Conservation (phyloP, 2,329 filamentous ascomycete genomes). For the Atkinsonella texensis region DNA sequence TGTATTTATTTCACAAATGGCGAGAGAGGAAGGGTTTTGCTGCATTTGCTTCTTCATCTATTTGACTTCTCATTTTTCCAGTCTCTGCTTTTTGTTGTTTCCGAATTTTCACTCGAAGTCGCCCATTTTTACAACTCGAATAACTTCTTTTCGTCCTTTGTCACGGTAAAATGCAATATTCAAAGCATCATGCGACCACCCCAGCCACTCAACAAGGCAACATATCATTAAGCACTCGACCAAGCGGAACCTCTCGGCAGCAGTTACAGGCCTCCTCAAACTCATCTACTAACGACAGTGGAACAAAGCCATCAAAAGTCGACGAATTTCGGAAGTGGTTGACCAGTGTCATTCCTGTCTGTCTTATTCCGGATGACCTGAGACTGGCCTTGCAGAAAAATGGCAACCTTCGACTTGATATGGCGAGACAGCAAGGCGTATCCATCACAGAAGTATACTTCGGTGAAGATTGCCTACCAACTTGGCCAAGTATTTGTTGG, state of each 20-base stretch:
- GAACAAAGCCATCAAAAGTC: neutral
- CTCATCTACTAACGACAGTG: neutral
- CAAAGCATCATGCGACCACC: neutral
- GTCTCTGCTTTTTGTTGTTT: neutral
- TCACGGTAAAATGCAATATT: neutral
- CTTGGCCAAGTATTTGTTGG: constrained; percentile 16
- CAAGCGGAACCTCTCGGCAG: neutral
- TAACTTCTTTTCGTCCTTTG: neutral
- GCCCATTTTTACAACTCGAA: too few species aligned
- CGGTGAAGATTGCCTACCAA: constrained; percentile 18
- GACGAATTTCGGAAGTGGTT: constrained; percentile 8
- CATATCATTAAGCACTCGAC: neutral
- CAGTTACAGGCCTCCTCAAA: too few species aligned
- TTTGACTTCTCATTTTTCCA: neutral
- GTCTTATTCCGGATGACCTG: constrained; percentile 13
- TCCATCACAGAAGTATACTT: constrained; percentile 13
- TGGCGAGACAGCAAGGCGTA: constrained; percentile 10
- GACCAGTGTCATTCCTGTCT: constrained; percentile 9
- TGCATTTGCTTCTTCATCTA: neutral
- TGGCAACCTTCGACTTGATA: constrained; percentile 13
- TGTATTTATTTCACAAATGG: neutral
- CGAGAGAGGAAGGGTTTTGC: neutral
- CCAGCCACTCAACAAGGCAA: neutral
- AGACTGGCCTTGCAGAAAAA: constrained; percentile 11
- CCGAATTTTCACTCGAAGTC: too few species aligned